Base-by-base conservation (phyloP, 805 yeast species). In the Zygosaccharomyces kombuchaensis region DNA sequence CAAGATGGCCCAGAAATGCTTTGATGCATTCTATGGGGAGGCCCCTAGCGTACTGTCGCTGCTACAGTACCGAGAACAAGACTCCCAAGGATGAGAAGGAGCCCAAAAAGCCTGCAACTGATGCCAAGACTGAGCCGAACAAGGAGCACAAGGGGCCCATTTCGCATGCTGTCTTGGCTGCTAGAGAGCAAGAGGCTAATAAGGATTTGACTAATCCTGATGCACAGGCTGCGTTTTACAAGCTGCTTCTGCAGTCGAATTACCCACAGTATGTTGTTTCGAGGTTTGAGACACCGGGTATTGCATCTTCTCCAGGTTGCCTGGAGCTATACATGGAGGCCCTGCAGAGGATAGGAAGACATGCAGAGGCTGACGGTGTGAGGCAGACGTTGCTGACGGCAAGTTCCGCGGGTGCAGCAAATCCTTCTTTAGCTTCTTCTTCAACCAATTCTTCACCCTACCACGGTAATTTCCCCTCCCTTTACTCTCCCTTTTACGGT, bases 251-350 rank as follows among this genome's bases (percentile, higher is more conserved):
- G 52, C 78, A 78, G 47, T 77, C 91, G 45, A 86, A 87, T 67
- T 93, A 88, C 62, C 98, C 99, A n/a, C 96, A 89, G 58, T 83
- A 91, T 44, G 96, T 93, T 6, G 88, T 91, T n/a, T 84, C 93
- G 46, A 77, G 99, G 48, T 95, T 78, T 63, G 98, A 95, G 65
- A 85, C 95, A 7, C 85, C 93, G 0, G 96, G 96, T n/a, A 87
- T 93, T 44, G 93, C 96, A 8, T 71, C 83, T 9, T 82, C 86
- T 46, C 75, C 80, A 2, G 95, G 85, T 52, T 86, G 97, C 69
- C 81, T 88, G 43, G 76, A 75, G 51, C 71, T 86, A 31, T 93
- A 93, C 64, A 72, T 81, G 48, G 87, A 84, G 51, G 98, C 98
- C 2, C 71, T 93, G 56, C 80, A 78, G 54, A 80, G 80, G 58